Conservation (phyloP, 371 early-diverging fungal genomes). For the Zopfochytrium polystomum region DNA sequence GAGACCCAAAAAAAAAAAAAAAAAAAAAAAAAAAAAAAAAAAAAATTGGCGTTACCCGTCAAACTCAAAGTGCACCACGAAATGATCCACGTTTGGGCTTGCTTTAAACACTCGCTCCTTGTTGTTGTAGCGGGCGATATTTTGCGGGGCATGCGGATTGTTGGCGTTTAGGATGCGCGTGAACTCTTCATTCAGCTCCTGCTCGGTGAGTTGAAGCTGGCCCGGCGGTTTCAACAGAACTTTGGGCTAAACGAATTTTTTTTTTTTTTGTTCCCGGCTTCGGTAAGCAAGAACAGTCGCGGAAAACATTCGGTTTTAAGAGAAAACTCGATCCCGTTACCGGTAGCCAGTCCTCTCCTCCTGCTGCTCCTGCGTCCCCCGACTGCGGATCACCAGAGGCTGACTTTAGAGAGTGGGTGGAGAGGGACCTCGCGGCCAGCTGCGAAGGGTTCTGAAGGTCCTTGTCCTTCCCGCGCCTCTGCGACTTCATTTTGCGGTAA, state of each 20-base stretch:
- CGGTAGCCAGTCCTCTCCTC: slow-evolving; percentile 54
- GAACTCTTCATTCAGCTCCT: slow-evolving; percentile 56
- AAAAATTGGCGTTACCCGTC: slow-evolving; percentile 44
- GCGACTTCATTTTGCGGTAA: slow-evolving; percentile 19
- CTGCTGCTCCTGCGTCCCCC: slow-evolving; percentile 13
- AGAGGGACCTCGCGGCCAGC: slow-evolving; percentile 18
- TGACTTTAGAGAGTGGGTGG: slow-evolving; percentile 32
- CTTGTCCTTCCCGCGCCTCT: slow-evolving; percentile 11
- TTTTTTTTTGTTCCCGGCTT: no score
- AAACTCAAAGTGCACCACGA: slow-evolving; percentile 58
- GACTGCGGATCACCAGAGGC: slow-evolving; percentile 7
- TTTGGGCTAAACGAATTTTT: slow-evolving; percentile 41
- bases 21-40: not conserved
- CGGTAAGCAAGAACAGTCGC: not conserved
- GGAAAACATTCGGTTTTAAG: not conserved
- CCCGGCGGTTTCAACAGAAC: slow-evolving; percentile 53
- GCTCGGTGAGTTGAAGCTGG: slow-evolving; percentile 52
- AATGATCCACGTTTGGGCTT: slow-evolving; percentile 53
- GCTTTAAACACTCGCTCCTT: slow-evolving; percentile 55
- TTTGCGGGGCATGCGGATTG: slow-evolving; percentile 62
- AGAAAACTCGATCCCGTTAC: slow-evolving; percentile 23
- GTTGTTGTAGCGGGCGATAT: slow-evolving; percentile 56
- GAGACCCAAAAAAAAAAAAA: no score
- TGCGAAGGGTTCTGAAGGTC: slow-evolving; percentile 4
- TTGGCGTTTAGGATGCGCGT: slow-evolving; percentile 64